Percentiles rank a stretch among this genome's conserved stretches.
These are phyloP conservation scores for Ulmus americana DNA, from an alignment of 331 rosid genomes.

Conservation along the genomic window DNA sequence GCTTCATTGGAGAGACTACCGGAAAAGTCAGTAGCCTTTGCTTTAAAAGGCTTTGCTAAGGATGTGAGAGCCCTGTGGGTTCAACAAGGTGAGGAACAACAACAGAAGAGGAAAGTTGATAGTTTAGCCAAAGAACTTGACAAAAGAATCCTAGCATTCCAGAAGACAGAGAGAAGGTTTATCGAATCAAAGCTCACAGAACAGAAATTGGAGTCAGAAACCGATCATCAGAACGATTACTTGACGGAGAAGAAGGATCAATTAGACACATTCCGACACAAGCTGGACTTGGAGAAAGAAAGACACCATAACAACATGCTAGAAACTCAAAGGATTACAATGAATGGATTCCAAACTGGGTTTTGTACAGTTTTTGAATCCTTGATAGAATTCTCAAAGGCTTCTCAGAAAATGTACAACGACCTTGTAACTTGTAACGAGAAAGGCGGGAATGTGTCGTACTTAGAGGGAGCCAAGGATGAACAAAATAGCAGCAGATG, in stretches of 20 bases:
- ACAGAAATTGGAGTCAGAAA: constrained; percentile 31
- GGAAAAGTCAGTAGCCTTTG: constrained; percentile 44
- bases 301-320: constrained; percentile 61
- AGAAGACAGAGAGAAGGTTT: constrained; percentile 51
- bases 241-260: constrained; percentile 55
- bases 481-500: constrained; percentile 36
- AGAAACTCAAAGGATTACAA: constrained; percentile 66
- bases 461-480: constrained; percentile 40
- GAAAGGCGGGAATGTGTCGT: constrained; percentile 41
- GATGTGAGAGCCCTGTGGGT: constrained; percentile 62
- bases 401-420: constrained; percentile 64
- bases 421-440: constrained; percentile 48
- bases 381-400: constrained; percentile 61
- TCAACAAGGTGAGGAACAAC: constrained; percentile 79
- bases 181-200: constrained; percentile 47
- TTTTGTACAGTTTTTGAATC: constrained; percentile 74
- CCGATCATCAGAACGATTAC: constrained; percentile 39
- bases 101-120: constrained; percentile 78
- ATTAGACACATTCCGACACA: constrained; percentile 51
- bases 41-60: constrained; percentile 56
- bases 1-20: constrained; percentile 62
- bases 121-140: constrained; percentile 57
- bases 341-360: constrained; percentile 70
- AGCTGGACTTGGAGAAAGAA: constrained; percentile 65
- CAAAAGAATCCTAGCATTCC: constrained; percentile 36